Evolutionary conservation across 768 basidiomycete genomes (phyloP), one percentile per base, ranked within the genome.

Genomic region (Tephrocybe sp.): DNA sequence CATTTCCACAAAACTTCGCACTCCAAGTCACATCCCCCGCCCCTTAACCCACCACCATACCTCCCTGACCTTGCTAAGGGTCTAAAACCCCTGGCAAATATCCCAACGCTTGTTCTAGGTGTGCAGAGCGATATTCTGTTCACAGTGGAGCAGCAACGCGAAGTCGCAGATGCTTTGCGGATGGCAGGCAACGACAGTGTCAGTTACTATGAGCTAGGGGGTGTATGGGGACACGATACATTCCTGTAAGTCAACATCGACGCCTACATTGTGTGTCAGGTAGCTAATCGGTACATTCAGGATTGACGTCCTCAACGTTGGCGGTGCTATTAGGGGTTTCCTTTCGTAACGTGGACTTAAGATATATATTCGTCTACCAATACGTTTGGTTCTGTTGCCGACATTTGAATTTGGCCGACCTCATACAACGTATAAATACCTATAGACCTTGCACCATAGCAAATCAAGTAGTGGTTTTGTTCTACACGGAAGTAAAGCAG

Each of bases 191-290:
- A 98, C 66, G 69, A 83, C 13, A 73, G 78, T 51, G 97, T 99
- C 22, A 88, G 90, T 53, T 98, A 98, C 68, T 99, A 96, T 65
- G 97, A 98, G 69, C 79, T 98, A 2, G 96, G 96, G 22, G 95
- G 96, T 8, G 95, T 98, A n/a, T 98, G 94, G 95, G 97, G 97
- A 1, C 96, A 99, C 63, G 96, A 99, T 69, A 98, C 94, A 17
- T 98, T 98, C 73, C 72, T 98, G 84, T 88, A 61, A 78, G 87
- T 80, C 1, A n/a, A 17, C 13, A 34, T 31, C 39, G 20, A 36
- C 7, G 36, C 19, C 33, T 4, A 8, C 22, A 12, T 34, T 33
- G 32, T 33, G 22, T 31, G n/a, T 30, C 22, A 45, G 22, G 13
- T 7, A 19, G 14, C 50, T 45, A 41, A 48, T 19, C 17, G 14